Base-by-base conservation (phyloP, 2,329 filamentous ascomycete genomes). In the Hirsutella rhossiliensis region DNA sequence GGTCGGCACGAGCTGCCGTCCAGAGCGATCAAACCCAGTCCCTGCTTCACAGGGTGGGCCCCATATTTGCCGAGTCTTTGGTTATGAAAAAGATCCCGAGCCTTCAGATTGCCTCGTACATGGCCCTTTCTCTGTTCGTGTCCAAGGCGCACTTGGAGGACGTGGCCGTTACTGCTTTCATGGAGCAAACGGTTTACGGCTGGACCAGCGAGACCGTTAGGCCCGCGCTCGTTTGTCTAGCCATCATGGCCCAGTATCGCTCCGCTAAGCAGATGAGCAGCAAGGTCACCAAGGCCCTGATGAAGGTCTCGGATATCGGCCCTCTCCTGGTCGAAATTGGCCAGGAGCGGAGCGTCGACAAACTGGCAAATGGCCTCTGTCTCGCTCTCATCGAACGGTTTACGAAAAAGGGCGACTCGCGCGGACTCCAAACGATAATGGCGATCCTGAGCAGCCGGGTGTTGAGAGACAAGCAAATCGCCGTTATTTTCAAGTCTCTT, bases 21-120 rank as follows among this genome's bases (percentile, higher is more conserved):
- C 84, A 94, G 61, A 75, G 76, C 52, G 82, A 92, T 56, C 85
- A 87, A 53, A 82, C 89, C 52, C 85, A 95, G 57, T 80, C 85
- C 13, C 68, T 97, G 13, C 67, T 94, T 19, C 79, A 76, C 50
- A 65, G 70, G 66, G 55, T 78, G 75, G 58, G 72, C 72, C 62
- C 88, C 69, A 54, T 88, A 3, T 71, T 98, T 29, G 84, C 87
- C 47, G 81, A 86, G 50, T 86, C 84, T 1, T 72, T 97, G 48
- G 73, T 81, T 9, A 75, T 90, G 67, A 80, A 80, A 54, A 80
- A 83, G 48, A 80, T 82, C 0, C 77, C 87, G 1, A 86, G 90
- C 48, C 69, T 95, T 37, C 84, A 89, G 51, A 76, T 94, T 47
- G 88, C 84, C 15, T 89, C 85, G 45, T 97, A 95, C 61, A 95